Conservation (phyloP, 2,329 filamentous ascomycete species). For the Pseudogymnoascus sp. region DNA sequence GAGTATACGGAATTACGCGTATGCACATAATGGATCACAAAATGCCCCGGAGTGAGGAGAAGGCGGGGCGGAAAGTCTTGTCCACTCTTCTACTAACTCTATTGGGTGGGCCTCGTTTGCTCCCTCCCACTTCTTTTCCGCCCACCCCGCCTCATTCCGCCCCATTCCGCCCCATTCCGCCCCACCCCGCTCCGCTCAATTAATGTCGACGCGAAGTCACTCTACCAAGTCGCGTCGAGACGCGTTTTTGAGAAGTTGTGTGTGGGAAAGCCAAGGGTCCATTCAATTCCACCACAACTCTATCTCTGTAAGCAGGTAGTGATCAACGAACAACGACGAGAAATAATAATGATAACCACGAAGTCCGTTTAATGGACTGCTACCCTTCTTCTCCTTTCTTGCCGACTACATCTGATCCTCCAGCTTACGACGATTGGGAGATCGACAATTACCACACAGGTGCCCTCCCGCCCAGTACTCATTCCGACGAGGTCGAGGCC, state of each 20-base stretch:
- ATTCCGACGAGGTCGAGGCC: slow-evolving; percentile 40
- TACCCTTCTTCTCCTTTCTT: background rate
- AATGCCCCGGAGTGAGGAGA: background rate
- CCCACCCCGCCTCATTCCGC: background rate
- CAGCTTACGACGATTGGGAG: slow-evolving; percentile 20
- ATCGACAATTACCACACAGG: slow-evolving; percentile 8
- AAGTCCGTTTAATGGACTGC: background rate
- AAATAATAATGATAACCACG: background rate
- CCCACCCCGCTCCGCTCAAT: slow-evolving; percentile 2
- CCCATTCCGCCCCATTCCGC: background rate
- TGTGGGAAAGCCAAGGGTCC: slow-evolving; percentile 3
- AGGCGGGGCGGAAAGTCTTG: slow-evolving; percentile 4
- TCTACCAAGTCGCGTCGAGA: background rate
- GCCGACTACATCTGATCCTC: slow-evolving; percentile 20
- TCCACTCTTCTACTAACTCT: background rate
- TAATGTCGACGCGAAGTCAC: background rate
- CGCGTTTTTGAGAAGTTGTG: background rate
- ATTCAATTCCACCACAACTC: background rate
- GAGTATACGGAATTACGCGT: background rate
- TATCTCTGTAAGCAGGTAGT: background rate
- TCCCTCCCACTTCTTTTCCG: background rate
- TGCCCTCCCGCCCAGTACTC: slow-evolving; percentile 17
- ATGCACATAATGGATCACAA: background rate
- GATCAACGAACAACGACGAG: background rate
- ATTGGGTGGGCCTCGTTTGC: background rate